Conservation (phyloP, 2,329 filamentous ascomycete species). For the Trichoderma sp. region DNA sequence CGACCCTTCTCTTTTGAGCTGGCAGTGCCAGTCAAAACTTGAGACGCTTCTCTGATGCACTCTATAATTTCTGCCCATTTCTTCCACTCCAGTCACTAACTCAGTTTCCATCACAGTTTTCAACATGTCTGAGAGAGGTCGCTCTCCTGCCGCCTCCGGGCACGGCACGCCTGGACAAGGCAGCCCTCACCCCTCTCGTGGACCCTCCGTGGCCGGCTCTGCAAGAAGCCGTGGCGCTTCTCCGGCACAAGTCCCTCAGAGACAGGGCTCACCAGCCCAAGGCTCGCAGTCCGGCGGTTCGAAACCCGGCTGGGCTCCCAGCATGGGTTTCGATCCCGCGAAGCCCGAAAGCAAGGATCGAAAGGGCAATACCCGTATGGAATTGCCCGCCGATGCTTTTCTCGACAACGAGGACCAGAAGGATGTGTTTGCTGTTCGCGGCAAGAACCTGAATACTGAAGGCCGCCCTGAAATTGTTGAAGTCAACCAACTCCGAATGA, state of each 20-base stretch:
- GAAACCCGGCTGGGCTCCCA: conserved; percentile 34
- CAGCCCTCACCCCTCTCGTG: conserved; percentile 3
- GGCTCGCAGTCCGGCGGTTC: conserved; percentile 31
- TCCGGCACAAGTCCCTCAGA: conserved; percentile 30
- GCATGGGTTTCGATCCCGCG: conserved; percentile 51
- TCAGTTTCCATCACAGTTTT: conserved; percentile 15
- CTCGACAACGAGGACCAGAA: conserved; percentile 39
- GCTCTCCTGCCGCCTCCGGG: conserved; percentile 33
- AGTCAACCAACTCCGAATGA: conserved; percentile 77
- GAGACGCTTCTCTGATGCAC: no score
- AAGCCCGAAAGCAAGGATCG: conserved; percentile 35
- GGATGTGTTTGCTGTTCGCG: conserved; percentile 42
- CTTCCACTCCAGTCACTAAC: background rate
- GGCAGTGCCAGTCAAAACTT: no score
- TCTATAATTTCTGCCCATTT: background rate
- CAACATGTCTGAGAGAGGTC: conserved; percentile 42
- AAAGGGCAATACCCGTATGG: conserved; percentile 53
- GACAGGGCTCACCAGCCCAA: conserved; percentile 27
- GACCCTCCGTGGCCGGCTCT: conserved; percentile 4
- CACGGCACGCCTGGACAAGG: conserved; percentile 2
- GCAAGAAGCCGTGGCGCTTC: conserved; percentile 29
- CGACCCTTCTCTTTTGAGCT: no score
- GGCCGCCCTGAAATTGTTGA: conserved; percentile 58
- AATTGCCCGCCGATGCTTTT: conserved; percentile 62
- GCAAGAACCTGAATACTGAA: conserved; percentile 54